Percentiles rank a stretch among this genome's conserved stretches.
These are phyloP conservation scores for Botryotinia globosa DNA, from an alignment of 2,329 filamentous ascomycete genomes.

Conservation along the genomic window DNA sequence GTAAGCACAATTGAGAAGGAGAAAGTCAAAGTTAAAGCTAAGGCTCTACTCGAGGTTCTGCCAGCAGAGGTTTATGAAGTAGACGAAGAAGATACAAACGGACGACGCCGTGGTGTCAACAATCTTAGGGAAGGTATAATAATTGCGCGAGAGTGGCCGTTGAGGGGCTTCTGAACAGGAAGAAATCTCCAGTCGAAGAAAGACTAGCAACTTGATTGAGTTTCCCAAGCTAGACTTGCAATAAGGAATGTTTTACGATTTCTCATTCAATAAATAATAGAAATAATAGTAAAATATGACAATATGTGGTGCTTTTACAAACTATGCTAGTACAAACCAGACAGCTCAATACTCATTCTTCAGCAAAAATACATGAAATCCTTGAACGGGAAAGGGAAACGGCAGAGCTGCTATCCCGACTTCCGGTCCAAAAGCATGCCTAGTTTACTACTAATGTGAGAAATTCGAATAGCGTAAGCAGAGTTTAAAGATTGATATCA, in stretches of 20 bases:
- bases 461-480: background rate
- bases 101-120: background rate
- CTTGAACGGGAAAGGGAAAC: background rate
- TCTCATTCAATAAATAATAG: background rate
- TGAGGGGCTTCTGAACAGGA: background rate
- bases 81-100: background rate
- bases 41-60: background rate
- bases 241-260: background rate
- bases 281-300: background rate
- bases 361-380: background rate
- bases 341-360: background rate
- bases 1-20: background rate
- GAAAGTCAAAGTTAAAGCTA: background rate
- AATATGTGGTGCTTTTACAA: background rate
- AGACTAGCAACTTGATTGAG: background rate
- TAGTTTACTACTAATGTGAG: background rate
- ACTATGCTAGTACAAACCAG: background rate
- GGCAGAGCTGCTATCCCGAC: background rate
- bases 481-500: background rate
- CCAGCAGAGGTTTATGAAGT: background rate
- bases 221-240: background rate
- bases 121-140: no score
- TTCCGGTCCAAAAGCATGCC: background rate
- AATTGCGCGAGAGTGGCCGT: background rate
- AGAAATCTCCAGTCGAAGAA: background rate